These are phyloP conservation scores for Alternaria panax DNA, from an alignment of 2,329 filamentous ascomycete genomes.

Conservation along the genomic window DNA sequence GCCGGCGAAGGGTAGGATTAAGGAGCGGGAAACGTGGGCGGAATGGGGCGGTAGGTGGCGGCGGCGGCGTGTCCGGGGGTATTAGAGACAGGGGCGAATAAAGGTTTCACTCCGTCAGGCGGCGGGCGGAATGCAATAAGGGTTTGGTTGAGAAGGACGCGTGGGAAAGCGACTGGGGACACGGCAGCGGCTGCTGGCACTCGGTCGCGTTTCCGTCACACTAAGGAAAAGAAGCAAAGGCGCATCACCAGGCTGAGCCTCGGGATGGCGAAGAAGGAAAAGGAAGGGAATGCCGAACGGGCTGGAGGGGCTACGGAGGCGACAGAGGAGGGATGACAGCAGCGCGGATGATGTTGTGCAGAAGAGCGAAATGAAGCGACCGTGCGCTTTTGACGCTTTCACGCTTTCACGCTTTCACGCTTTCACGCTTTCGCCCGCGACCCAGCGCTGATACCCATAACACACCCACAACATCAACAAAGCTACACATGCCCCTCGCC, in stretches of 20 bases:
- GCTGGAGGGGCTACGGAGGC: conserved; percentile 29
- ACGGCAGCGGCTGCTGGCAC: conserved; percentile 33
- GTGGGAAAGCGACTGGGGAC: conserved; percentile 27
- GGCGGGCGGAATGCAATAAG: conserved; percentile 25
- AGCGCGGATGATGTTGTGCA: conserved; percentile 40
- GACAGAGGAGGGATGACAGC: conserved; percentile 28
- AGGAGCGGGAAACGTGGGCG: conserved; percentile 9
- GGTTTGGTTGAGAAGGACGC: conserved; percentile 34
- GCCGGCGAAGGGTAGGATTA: conserved; percentile 3
- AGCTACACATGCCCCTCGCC: conserved; percentile 4
- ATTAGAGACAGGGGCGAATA: conserved; percentile 22
- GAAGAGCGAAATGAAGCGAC: conserved; percentile 21
- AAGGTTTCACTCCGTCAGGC: conserved; percentile 28
- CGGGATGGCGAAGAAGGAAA: conserved; percentile 36
- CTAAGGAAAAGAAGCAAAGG: conserved; percentile 32
- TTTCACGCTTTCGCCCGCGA: conserved; percentile 11
- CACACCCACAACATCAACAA: conserved; percentile 28
- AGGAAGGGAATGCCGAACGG: conserved; percentile 36
- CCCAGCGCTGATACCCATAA: conserved; percentile 7
- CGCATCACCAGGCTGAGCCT: conserved; percentile 44
- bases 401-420: conserved; percentile 13
- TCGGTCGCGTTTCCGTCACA: conserved; percentile 39
- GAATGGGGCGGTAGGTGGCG: neutral
- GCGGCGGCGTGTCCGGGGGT: conserved; percentile 3
- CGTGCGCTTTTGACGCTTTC: conserved; percentile 18